Conservation (phyloP, 208 protist species). For the Leishmania aethiopica region DNA sequence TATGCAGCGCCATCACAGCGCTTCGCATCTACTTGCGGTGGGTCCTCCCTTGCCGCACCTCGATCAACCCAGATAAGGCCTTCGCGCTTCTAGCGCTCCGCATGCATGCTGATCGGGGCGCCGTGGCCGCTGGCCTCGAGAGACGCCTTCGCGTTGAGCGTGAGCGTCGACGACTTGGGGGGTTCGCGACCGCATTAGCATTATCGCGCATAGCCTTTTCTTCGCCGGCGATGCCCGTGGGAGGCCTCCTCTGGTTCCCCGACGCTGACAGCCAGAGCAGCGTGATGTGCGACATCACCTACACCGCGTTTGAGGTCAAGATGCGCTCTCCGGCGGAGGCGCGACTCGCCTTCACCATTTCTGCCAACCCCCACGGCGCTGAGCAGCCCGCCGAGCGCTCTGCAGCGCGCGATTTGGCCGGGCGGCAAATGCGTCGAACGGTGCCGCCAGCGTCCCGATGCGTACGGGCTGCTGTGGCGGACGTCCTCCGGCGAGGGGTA, state of each 20-base stretch:
- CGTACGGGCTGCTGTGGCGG: constrained; percentile 42
- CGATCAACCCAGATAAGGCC: constrained; percentile 44
- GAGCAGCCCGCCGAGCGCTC: constrained; percentile 45
- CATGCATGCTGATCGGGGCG: constrained; percentile 52
- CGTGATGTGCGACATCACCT: constrained; percentile 44
- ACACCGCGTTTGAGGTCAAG: constrained; percentile 60
- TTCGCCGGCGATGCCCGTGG: constrained; percentile 15
- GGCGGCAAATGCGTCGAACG: constrained; percentile 53
- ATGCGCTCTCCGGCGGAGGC: constrained; percentile 35
- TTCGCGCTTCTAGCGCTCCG: constrained; percentile 51
- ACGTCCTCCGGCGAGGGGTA: constrained; percentile 29
- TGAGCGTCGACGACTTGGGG: constrained; percentile 60
- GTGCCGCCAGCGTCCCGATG: constrained; percentile 42
- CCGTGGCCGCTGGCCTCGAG: constrained; percentile 60
- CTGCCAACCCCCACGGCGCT: constrained; percentile 57
- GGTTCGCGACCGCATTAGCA: constrained; percentile 45
- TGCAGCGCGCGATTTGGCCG: constrained; percentile 39
- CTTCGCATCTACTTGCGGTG: constrained; percentile 60
- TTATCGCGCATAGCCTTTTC: constrained; percentile 45
- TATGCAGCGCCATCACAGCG: constrained; percentile 53
- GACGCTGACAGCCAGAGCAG: constrained; percentile 19
- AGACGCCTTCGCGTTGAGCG: constrained; percentile 57
- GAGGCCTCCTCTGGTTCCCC: constrained; percentile 30
- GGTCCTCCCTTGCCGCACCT: constrained; percentile 49
- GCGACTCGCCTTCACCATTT: constrained; percentile 55